Percentiles rank a stretch among this genome's conserved stretches.
Evolutionary conservation across 768 basidiomycete species (phyloP).

Genomic region (Kondoa subrosea): DNA sequence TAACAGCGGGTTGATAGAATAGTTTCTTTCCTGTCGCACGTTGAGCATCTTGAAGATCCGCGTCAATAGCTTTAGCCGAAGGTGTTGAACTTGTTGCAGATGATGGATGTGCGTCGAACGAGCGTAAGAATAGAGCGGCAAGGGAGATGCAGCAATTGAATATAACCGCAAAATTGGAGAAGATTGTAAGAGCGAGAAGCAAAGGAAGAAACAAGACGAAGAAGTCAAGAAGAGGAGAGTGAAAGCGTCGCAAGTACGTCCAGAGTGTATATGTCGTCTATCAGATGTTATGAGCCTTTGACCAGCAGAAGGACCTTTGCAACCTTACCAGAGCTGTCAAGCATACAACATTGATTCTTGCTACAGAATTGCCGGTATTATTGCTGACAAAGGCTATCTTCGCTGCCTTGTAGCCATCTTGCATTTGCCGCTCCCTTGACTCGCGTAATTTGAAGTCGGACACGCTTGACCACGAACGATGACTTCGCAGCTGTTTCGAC

Average conservation of each 20-base stretch:
- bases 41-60: neutral
- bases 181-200: constrained; percentile 39
- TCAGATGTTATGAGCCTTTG: neutral
- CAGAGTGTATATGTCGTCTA: constrained; percentile 61
- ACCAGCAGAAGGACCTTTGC: neutral
- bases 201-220: constrained; percentile 54
- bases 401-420: constrained; percentile 45
- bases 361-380: constrained; percentile 51
- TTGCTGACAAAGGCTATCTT: constrained; percentile 73
- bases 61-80: neutral
- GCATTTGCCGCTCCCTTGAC: no score
- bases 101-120: no score
- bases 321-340: constrained; percentile 45
- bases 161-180: no score
- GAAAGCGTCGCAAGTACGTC: constrained; percentile 30
- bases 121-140: no score
- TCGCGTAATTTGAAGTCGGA: no score
- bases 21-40: neutral
- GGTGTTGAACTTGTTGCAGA: neutral
- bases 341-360: constrained; percentile 54
- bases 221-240: constrained; percentile 43
- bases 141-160: no score
- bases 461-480: no score
- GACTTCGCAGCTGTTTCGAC: no score
- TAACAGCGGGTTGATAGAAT: constrained; percentile 54